Evolutionary conservation across 108 stramenopile species (phyloP).

Genomic region (Asterionellopsis glacialis): DNA sequence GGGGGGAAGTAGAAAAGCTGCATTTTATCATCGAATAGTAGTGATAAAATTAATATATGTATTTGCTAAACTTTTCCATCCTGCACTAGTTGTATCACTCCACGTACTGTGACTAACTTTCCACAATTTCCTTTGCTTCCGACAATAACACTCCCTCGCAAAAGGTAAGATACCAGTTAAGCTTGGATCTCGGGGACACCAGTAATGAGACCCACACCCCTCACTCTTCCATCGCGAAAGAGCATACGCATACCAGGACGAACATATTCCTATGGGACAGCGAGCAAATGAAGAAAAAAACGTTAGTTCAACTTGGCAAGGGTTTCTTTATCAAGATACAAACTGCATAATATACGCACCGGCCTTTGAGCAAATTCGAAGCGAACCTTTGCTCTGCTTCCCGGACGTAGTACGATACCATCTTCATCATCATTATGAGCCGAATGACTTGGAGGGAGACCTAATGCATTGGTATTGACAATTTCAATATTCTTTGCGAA

Average conservation of each 20-base stretch:
- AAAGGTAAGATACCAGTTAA: too few species aligned
- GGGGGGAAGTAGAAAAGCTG: too few species aligned
- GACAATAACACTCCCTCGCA: too few species aligned
- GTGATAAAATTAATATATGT: too few species aligned
- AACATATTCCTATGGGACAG: constrained; percentile 37
- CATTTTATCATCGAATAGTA: too few species aligned
- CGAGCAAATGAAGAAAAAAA: not conserved
- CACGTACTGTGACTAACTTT: too few species aligned
- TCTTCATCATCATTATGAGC: constrained; percentile 50
- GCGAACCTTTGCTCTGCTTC: constrained; percentile 73
- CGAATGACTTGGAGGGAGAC: constrained; percentile 50
- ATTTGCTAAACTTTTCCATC: too few species aligned
- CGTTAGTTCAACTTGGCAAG: not conserved
- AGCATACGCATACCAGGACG: constrained; percentile 63
- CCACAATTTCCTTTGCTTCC: too few species aligned
- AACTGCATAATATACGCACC: constrained; percentile 28
- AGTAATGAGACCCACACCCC: constrained; percentile 51
- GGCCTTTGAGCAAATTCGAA: constrained; percentile 83
- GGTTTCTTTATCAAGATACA: not conserved
- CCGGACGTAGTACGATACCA: constrained; percentile 67
- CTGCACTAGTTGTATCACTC: too few species aligned
- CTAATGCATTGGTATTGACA: constrained; percentile 59
- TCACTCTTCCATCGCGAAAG: constrained; percentile 55
- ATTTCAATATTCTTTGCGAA: constrained; percentile 76
- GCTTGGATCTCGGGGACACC: constrained; percentile 23